Evolutionary conservation across 495 filamentous ascomycete species (phyloP).

Genomic region (Aspergillus wentii): DNA sequence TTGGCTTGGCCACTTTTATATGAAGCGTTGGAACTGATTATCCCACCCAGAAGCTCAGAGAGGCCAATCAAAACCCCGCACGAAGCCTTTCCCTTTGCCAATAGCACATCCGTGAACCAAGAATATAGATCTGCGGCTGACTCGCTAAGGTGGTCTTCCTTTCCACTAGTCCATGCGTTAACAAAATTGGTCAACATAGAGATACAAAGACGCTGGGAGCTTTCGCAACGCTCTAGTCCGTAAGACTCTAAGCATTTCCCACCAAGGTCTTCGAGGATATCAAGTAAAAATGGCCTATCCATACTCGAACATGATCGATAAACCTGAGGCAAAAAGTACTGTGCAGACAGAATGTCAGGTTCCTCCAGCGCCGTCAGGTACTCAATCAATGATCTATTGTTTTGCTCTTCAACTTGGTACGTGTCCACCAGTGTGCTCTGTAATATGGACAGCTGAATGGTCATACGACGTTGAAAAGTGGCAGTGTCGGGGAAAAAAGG

Average conservation of each 20-base stretch:
- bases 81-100: constrained; percentile 62
- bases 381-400: constrained; percentile 45
- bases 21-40: constrained; percentile 59
- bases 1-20: constrained; percentile 53
- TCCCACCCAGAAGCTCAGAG: constrained; percentile 58
- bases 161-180: constrained; percentile 55
- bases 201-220: constrained; percentile 62
- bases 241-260: constrained; percentile 58
- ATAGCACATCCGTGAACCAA: constrained; percentile 63
- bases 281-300: constrained; percentile 29
- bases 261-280: constrained; percentile 49
- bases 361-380: constrained; percentile 54
- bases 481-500: constrained; percentile 22
- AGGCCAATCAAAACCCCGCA: constrained; percentile 60
- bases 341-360: constrained; percentile 53
- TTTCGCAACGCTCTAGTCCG: constrained; percentile 71
- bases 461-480: constrained; percentile 34
- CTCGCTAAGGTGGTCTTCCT: constrained; percentile 50
- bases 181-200: constrained; percentile 64
- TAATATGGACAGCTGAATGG: constrained; percentile 31
- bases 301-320: constrained; percentile 27
- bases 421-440: constrained; percentile 22
- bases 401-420: constrained; percentile 25
- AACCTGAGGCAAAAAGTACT: constrained; percentile 45
- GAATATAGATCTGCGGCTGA: constrained; percentile 71